Percentiles rank a stretch among this genome's conserved stretches.
Evolutionary conservation across 2,329 filamentous ascomycete species (phyloP).

Genomic region (Xylogone sp.): DNA sequence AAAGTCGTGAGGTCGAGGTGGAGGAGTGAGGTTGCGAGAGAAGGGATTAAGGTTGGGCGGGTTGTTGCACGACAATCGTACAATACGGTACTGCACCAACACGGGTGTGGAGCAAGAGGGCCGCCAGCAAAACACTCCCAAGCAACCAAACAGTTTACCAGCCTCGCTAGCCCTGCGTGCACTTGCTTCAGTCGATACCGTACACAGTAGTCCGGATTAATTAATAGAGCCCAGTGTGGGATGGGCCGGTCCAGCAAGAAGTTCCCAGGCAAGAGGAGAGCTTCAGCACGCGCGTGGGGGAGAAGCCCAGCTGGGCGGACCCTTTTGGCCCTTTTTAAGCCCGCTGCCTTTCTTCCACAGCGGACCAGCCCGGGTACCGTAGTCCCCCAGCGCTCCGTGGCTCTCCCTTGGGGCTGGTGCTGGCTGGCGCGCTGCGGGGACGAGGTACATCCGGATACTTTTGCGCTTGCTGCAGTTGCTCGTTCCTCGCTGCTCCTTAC

Average conservation of each 20-base stretch:
- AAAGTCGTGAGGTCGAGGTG: not conserved
- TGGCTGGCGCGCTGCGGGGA: not conserved
- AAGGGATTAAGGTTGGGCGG: not conserved
- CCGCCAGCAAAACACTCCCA: too few species aligned
- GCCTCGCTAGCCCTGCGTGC: too few species aligned
- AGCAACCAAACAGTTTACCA: too few species aligned
- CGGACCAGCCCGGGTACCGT: not conserved
- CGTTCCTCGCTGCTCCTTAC: not conserved
- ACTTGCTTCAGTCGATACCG: too few species aligned
- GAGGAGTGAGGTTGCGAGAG: not conserved
- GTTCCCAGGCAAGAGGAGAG: too few species aligned
- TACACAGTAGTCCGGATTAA: too few species aligned
- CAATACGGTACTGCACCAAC: too few species aligned
- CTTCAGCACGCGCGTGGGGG: too few species aligned
- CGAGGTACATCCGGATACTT: not conserved
- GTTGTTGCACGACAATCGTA: not conserved
- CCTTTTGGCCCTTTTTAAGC: not conserved
- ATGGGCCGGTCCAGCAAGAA: not conserved
- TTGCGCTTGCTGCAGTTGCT: not conserved
- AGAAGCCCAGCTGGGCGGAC: too few species aligned
- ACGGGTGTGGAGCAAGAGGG: not conserved
- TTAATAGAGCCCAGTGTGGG: too few species aligned
- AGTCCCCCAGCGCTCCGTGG: not conserved
- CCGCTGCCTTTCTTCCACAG: not conserved
- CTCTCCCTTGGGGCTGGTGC: not conserved